Percentiles rank a stretch among this genome's conserved stretches.
Conservation (phyloP, 169 alveolate genomes). For the Cryptosporidium felis region DNA sequence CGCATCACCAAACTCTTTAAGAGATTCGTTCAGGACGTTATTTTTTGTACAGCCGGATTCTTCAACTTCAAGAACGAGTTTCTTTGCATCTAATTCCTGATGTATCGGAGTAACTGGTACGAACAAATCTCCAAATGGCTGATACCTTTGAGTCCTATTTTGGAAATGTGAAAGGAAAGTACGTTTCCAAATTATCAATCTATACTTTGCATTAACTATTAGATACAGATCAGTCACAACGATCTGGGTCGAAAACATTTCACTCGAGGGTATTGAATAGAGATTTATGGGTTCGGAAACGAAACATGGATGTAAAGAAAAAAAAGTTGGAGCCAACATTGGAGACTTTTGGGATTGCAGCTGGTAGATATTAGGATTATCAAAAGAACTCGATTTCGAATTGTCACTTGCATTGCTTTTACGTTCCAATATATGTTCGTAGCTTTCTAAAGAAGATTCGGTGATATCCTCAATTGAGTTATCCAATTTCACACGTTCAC, state of each 20-base stretch:
- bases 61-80: background rate
- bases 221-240: slow-evolving; percentile 36
- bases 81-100: background rate
- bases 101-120: slow-evolving; percentile 41
- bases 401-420: background rate
- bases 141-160: slow-evolving; percentile 60
- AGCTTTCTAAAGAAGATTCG: background rate
- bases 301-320: slow-evolving; percentile 63
- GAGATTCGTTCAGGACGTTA: background rate
- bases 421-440: slow-evolving; percentile 1
- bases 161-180: slow-evolving; percentile 50
- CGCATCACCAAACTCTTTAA: background rate
- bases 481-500: background rate
- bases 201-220: slow-evolving; percentile 51
- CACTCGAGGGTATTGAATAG: slow-evolving; percentile 54
- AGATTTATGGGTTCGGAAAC: slow-evolving; percentile 64
- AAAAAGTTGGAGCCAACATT: slow-evolving; percentile 43
- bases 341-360: slow-evolving; percentile 39
- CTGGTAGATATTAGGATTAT: slow-evolving; percentile 37
- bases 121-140: slow-evolving; percentile 64
- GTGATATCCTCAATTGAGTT: slow-evolving; percentile 21
- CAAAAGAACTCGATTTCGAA: slow-evolving; percentile 13
- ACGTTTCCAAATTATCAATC: slow-evolving; percentile 55
- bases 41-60: background rate
- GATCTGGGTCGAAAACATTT: slow-evolving; percentile 63